A percentile compares a stretch with the other conserved stretches of the same genome.
Evolutionary conservation across 2,329 filamentous ascomycete species (phyloP).

Genomic region (Tolypocladium nubicola): DNA sequence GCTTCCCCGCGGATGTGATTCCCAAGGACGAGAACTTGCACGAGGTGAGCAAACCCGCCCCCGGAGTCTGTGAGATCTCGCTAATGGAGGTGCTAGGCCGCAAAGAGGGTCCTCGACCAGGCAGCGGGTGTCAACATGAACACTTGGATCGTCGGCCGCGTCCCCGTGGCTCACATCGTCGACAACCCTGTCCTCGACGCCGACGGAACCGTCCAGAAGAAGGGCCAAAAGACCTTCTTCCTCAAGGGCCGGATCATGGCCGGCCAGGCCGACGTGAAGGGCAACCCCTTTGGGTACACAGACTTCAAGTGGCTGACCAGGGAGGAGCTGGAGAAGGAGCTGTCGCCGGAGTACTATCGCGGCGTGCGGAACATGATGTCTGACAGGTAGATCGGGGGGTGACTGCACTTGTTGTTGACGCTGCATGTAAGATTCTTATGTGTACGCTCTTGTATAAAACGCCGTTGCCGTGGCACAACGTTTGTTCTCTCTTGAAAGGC

Average conservation of each 20-base stretch:
- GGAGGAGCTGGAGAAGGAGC: conserved; percentile 66
- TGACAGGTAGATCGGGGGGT: conserved; percentile 46
- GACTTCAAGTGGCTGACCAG: conserved; percentile 92
- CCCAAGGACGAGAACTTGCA: conserved; percentile 66
- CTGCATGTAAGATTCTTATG: conserved; percentile 6
- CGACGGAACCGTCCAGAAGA: conserved; percentile 29
- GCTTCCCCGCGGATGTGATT: conserved; percentile 67
- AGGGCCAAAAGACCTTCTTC: conserved; percentile 84
- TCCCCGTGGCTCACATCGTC: conserved; percentile 73
- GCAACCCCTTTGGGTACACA: conserved; percentile 59
- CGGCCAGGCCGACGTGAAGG: conserved; percentile 74
- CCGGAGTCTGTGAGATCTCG: not conserved
- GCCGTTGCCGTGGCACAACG: not conserved
- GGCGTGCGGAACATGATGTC: conserved; percentile 75
- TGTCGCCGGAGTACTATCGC: conserved; percentile 60
- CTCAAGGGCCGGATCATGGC: conserved; percentile 95
- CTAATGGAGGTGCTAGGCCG: conserved; percentile 47
- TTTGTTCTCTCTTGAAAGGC: not conserved
- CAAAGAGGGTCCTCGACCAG: conserved; percentile 65
- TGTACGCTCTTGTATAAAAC: not conserved
- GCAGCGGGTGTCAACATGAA: conserved; percentile 93
- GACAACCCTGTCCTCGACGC: conserved; percentile 36
- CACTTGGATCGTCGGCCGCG: conserved; percentile 91
- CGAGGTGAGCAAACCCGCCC: conserved; percentile 48
- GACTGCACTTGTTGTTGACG: not conserved